Evolutionary conservation across 495 filamentous ascomycete genomes (phyloP).

Genomic region (Chaetomium tenue): DNA sequence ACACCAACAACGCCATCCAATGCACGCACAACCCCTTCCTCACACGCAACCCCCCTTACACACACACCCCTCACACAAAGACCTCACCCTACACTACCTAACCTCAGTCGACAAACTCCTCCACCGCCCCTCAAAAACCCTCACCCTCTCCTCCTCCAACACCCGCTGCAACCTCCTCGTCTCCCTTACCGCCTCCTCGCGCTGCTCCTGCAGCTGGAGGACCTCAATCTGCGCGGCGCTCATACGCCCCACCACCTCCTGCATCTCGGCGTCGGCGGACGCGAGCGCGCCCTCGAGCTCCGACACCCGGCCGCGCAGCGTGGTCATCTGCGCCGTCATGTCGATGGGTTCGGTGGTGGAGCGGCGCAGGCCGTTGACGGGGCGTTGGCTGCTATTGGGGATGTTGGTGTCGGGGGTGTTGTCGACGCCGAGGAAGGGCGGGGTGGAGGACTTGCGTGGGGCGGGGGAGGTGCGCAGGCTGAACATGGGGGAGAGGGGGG

Average conservation of each 20-base stretch:
- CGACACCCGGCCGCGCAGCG: conserved; percentile 58
- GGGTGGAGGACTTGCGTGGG: conserved; percentile 43
- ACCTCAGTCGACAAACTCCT: conserved; percentile 18
- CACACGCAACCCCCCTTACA: not conserved
- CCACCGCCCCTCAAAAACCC: conserved; percentile 49
- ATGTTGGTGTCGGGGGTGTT: not conserved
- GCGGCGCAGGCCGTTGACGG: conserved; percentile 36
- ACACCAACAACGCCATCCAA: not conserved
- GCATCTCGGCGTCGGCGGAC: conserved; percentile 89
- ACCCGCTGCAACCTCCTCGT: conserved; percentile 69
- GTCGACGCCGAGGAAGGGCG: conserved; percentile 16
- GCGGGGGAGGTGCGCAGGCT: conserved; percentile 19
- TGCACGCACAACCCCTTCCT: not conserved
- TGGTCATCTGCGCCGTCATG: conserved; percentile 68
- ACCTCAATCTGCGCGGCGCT: conserved; percentile 94
- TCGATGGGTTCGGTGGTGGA: conserved; percentile 36
- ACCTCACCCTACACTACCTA: not conserved
- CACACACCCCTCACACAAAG: not conserved
- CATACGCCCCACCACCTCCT: conserved; percentile 88
- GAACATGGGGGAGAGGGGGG: conserved; percentile 66
- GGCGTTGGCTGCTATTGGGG: not conserved
- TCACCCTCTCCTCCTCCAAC: conserved; percentile 49
- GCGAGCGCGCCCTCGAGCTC: conserved; percentile 80
- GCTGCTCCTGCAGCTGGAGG: conserved; percentile 82
- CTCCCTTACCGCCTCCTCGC: conserved; percentile 82